Percentiles rank a stretch among this genome's conserved stretches.
These are phyloP conservation scores for Pezicula rhizophila DNA, from an alignment of 2,329 filamentous ascomycete species.

Conservation along the genomic window DNA sequence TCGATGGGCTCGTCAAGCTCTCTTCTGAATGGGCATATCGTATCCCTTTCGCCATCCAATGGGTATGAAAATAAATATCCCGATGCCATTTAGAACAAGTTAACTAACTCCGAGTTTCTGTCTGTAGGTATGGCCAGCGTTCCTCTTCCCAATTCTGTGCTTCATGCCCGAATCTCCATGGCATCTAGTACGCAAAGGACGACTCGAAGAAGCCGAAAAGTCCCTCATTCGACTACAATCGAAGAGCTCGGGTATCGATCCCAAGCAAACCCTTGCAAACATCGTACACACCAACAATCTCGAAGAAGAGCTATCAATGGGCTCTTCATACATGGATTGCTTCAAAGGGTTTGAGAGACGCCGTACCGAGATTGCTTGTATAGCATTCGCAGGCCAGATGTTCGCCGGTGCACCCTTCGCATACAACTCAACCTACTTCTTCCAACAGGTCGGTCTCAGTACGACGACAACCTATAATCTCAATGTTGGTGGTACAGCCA, in stretches of 20 bases:
- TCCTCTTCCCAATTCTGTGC: slow-evolving; percentile 35
- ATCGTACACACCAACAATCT: slow-evolving; percentile 49
- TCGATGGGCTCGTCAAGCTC: slow-evolving; percentile 35
- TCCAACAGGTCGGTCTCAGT: slow-evolving; percentile 45
- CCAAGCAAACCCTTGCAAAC: slow-evolving; percentile 31
- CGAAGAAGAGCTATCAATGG: slow-evolving; percentile 36
- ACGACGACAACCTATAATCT: slow-evolving; percentile 38
- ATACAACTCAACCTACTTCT: slow-evolving; percentile 55
- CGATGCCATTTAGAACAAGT: too few species aligned
- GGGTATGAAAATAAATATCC: slow-evolving; percentile 24
- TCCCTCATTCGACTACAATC: slow-evolving; percentile 30
- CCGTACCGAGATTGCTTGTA: slow-evolving; percentile 44
- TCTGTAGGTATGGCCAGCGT: slow-evolving; percentile 32
- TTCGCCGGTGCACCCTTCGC: slow-evolving; percentile 55
- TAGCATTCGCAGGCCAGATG: slow-evolving; percentile 57
- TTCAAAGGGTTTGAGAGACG: slow-evolving; percentile 40
- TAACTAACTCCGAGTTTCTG: too few species aligned
- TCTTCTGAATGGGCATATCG: slow-evolving; percentile 39
- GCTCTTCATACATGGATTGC: slow-evolving; percentile 41
- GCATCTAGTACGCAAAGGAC: slow-evolving; percentile 38
- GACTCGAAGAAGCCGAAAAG: slow-evolving; percentile 35
- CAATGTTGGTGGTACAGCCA: slow-evolving; percentile 38
- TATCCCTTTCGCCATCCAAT: slow-evolving; percentile 39
- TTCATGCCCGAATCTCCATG: slow-evolving; percentile 41
- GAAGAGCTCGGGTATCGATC: slow-evolving; percentile 4